These are phyloP conservation scores for Suhomyces canberraensis DNA, from an alignment of 805 yeast genomes.

Conservation along the genomic window DNA sequence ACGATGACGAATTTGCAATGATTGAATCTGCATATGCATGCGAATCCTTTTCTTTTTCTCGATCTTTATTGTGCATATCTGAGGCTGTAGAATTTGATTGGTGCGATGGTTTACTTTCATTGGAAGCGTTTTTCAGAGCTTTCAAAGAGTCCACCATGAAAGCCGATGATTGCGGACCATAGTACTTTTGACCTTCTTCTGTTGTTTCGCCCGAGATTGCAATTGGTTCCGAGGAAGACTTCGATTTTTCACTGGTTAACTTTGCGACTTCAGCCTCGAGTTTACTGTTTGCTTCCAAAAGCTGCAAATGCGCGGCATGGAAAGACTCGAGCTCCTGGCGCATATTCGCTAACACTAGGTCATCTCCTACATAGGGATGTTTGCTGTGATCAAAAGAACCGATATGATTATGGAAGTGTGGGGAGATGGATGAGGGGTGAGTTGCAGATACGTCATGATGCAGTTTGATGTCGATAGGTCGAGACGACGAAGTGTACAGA, in stretches of 20 bases:
- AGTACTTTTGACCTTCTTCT: conserved; percentile 42
- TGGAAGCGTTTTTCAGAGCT: conserved; percentile 20
- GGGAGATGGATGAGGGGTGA: neutral
- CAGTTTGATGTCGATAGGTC: neutral
- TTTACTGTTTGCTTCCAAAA: conserved; percentile 18
- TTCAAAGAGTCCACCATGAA: conserved; percentile 44
- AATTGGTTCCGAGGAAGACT: conserved; percentile 6
- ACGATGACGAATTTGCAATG: conserved; percentile 6
- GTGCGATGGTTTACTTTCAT: conserved; percentile 20
- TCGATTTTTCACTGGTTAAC: neutral
- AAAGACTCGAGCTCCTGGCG: conserved; percentile 16
- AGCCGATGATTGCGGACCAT: conserved; percentile 49
- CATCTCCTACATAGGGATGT: neutral
- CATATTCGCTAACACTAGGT: neutral
- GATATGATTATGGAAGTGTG: neutral
- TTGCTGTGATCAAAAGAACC: neutral
- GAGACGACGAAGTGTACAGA: neutral
- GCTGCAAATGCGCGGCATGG: conserved; percentile 17
- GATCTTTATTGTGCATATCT: neutral
- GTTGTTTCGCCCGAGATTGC: conserved; percentile 35
- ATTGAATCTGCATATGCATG: conserved; percentile 3
- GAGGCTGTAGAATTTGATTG: neutral
- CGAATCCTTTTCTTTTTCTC: neutral
- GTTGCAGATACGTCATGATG: too few relatives aligned
- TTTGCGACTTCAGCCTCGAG: conserved; percentile 13